Base-by-base conservation (phyloP, 23 red algal species). In the Gracilaria gracilis region DNA sequence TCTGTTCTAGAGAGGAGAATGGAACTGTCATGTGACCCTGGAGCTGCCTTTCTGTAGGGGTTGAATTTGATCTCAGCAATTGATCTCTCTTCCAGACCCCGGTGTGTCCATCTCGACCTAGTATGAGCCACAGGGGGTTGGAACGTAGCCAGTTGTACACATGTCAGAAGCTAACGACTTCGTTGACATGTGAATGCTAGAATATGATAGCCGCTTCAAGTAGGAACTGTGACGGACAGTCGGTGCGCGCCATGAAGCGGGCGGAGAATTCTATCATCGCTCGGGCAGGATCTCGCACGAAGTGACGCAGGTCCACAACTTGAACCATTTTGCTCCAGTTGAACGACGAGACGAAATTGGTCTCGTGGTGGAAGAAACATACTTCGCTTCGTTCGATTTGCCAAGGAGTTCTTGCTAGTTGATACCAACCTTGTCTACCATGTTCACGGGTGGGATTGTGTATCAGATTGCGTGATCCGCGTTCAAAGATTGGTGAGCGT, bases 341-440 rank as follows among this genome's bases (percentile, higher is more conserved):
- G 58, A 29, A 84, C 9, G 48, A 49, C 7, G 46, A 66, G 8
- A 95, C 93, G 81, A 89, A 95, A 36, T 95, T 95, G 23, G 69
- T 38, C 17, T 19, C 24, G 38, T 15, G 13, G n/a, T 53, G 28
- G 25, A 38, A 35, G 21, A 71, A 40, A 24, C 57, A 39, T 65
- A 46, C 47, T 54, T 59, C 46, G 20, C 70, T 35, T 17, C 24
- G 14, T 61, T 93, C 90, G 34, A 85, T 54, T 16, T 21, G 14
- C 90, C 90, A 93, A 11, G 15, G 20, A 23, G 21, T 28, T 7
- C 4, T 7, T n/a, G n/a, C 19, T 16, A 85, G 27, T 38, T 57
- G 54, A 25, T 9, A n/a, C 93, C 93, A 95, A 0, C 93, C 93
- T 14, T 2, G 11, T 34, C 44, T 32, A 48, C 64, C 61, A 6